Percentiles rank a stretch among this genome's conserved stretches.
phyloP scores from a whole-genome alignment of 2,329 filamentous ascomycete species.

The Zalaria sp. region DNA sequence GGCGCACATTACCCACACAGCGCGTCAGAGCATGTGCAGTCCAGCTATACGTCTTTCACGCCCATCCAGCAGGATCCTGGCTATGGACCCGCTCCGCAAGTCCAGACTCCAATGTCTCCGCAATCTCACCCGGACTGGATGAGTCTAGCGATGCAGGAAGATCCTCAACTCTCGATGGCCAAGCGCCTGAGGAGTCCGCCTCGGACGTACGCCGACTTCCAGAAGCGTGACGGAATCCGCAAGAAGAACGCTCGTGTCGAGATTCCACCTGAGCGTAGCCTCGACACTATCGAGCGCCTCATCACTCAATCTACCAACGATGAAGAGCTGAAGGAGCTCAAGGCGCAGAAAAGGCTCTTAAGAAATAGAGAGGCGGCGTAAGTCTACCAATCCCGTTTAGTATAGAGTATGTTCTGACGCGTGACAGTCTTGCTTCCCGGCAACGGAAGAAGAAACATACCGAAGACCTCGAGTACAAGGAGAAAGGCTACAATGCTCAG shows the following conservation, averaged over 20 bases:
- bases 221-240: slow-evolving; percentile 73
- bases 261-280: slow-evolving; percentile 83
- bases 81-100: slow-evolving; percentile 36
- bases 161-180: slow-evolving; percentile 30
- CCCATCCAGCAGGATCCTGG: slow-evolving; percentile 21
- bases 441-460: slow-evolving; percentile 98
- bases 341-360: slow-evolving; percentile 91
- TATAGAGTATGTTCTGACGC: slow-evolving; percentile 12
- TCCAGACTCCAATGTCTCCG: slow-evolving; percentile 44
- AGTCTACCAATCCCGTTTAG: slow-evolving; percentile 16
- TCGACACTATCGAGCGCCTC: slow-evolving; percentile 87
- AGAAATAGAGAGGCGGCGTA: slow-evolving; percentile 96
- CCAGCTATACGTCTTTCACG: slow-evolving; percentile 25
- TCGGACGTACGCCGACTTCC: slow-evolving; percentile 41
- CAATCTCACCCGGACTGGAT: slow-evolving; percentile 47
- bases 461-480: slow-evolving; percentile 90
- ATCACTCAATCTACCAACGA: slow-evolving; percentile 82
- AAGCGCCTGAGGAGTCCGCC: slow-evolving; percentile 49
- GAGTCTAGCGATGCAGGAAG: slow-evolving; percentile 36
- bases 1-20: slow-evolving; percentile 24
- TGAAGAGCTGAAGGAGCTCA: slow-evolving; percentile 91
- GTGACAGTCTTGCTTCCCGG: slow-evolving; percentile 70
- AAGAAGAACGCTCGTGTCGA: slow-evolving; percentile 99
- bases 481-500: slow-evolving; percentile 72
- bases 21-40: slow-evolving; percentile 24